phyloP scores from a whole-genome alignment of 148 eudicot species.

The Simmondsia chinensis region DNA sequence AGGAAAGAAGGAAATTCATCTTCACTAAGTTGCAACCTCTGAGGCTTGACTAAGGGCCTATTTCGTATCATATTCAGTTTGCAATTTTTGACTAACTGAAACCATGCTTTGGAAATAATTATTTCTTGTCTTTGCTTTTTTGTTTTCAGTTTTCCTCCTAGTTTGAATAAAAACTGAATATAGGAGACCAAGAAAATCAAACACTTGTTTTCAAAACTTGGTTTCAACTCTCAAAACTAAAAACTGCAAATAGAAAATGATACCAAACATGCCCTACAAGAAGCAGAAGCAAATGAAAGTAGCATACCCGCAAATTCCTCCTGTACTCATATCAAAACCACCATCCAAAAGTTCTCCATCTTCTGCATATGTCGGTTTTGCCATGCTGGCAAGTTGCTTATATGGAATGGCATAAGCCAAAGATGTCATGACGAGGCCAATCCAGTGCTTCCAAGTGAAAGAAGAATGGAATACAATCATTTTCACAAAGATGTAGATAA shows the following conservation, averaged over 20 bases:
- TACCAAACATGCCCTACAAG: neutral
- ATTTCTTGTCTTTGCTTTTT: too few relatives aligned
- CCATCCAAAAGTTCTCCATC: slow-evolving; percentile 84
- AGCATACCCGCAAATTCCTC: slow-evolving; percentile 83
- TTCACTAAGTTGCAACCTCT: too few relatives aligned
- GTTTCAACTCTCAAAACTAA: neutral
- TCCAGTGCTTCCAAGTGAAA: slow-evolving; percentile 70
- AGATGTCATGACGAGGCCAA: slow-evolving; percentile 62
- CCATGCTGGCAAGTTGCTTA: slow-evolving; percentile 75
- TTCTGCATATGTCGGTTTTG: slow-evolving; percentile 53
- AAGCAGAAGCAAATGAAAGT: neutral
- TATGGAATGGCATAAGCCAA: slow-evolving; percentile 61
- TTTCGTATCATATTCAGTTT: too few relatives aligned
- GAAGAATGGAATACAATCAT: slow-evolving; percentile 54
- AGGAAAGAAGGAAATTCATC: too few relatives aligned
- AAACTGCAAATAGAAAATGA: neutral
- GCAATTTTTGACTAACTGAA: too few relatives aligned
- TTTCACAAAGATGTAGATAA: slow-evolving; percentile 53
- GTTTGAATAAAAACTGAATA: too few relatives aligned
- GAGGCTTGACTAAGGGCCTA: too few relatives aligned
- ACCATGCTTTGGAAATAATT: too few relatives aligned
- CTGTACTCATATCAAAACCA: slow-evolving; percentile 87
- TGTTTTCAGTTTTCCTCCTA: too few relatives aligned
- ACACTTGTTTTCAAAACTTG: too few relatives aligned
- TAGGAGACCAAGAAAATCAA: too few relatives aligned